Percentiles rank a stretch among this genome's conserved stretches.
phyloP scores from a whole-genome alignment of 805 yeast species.

The Suhomyces canberraensis region DNA sequence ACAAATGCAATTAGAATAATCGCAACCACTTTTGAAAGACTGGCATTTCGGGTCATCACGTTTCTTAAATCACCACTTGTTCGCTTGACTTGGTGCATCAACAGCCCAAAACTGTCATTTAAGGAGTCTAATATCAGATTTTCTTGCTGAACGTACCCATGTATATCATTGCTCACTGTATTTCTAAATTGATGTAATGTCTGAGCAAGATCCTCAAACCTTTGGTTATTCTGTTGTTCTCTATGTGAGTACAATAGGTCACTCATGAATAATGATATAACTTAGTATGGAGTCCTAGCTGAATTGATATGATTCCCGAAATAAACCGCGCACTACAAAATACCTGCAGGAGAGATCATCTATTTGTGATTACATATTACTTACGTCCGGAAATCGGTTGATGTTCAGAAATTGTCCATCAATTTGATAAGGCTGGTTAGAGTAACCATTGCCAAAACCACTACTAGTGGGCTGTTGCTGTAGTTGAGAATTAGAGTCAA shows the following conservation, averaged over 20 bases:
- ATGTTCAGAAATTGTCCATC: conserved; percentile 25
- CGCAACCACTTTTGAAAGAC: conserved; percentile 37
- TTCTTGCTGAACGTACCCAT: conserved; percentile 40
- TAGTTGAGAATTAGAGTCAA: conserved; percentile 3
- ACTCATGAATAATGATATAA: conserved; percentile 6
- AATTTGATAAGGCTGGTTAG: conserved; percentile 4
- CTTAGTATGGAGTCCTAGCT: too few relatives aligned
- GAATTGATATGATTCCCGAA: too few relatives aligned
- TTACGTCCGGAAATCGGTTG: conserved; percentile 25
- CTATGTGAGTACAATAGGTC: conserved; percentile 37
- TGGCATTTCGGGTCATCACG: conserved; percentile 41
- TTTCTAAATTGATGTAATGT: conserved; percentile 41
- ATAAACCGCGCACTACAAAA: too few relatives aligned
- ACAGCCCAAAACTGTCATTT: conserved; percentile 36
- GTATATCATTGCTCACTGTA: conserved; percentile 42
- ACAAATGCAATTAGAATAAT: conserved; percentile 31
- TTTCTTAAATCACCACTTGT: conserved; percentile 39
- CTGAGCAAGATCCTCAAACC: conserved; percentile 42
- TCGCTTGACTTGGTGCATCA: conserved; percentile 36
- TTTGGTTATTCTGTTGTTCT: conserved; percentile 41
- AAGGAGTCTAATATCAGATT: conserved; percentile 36
- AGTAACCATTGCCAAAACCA: conserved; percentile 36
- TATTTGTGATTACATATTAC: conserved; percentile 16
- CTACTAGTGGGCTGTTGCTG: conserved; percentile 36
- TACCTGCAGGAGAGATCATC: too few relatives aligned